Evolutionary conservation across 805 yeast species (phyloP).

Genomic region (Saccharomycopsis malanga): DNA sequence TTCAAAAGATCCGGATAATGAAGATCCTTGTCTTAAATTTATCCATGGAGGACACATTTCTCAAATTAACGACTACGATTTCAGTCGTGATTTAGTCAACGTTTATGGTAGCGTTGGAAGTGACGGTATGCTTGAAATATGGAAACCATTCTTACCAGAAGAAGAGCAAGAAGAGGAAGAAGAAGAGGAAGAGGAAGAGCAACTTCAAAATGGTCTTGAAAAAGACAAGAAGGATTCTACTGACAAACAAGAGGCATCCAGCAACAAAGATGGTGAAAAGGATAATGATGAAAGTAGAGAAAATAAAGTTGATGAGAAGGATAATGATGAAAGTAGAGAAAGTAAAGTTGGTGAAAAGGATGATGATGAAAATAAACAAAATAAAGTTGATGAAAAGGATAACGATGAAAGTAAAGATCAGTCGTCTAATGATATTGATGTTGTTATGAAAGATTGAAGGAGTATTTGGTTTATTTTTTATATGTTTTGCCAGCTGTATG

Average conservation of each 20-base stretch:
- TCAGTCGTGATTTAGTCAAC: constrained; percentile 56
- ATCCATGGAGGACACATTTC: constrained; percentile 86
- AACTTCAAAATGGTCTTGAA: too few species aligned
- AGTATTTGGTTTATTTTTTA: too few species aligned
- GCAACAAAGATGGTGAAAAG: not conserved
- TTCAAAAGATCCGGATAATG: constrained; percentile 47
- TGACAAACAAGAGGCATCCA: too few species aligned
- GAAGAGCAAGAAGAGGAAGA: constrained; percentile 37
- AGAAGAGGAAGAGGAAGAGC: constrained; percentile 22
- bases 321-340: constrained; percentile 10
- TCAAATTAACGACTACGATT: constrained; percentile 55
- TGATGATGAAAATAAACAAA: constrained; percentile 11
- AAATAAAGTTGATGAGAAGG: constrained; percentile 18
- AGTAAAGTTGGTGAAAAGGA: not conserved
- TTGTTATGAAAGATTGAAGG: too few species aligned
- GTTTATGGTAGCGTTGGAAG: constrained; percentile 65
- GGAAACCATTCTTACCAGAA: constrained; percentile 42
- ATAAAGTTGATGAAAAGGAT: constrained; percentile 15
- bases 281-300: constrained; percentile 5
- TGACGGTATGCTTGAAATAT: constrained; percentile 67
- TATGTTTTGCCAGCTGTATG: too few species aligned
- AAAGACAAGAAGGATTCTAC: too few species aligned
- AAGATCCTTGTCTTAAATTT: constrained; percentile 71
- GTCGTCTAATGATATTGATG: too few species aligned
- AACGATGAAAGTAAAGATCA: constrained; percentile 10